Percentiles rank a stretch among this genome's conserved stretches.
Evolutionary conservation across 306 rosid species (phyloP).

Genomic region (Quercus rubra): DNA sequence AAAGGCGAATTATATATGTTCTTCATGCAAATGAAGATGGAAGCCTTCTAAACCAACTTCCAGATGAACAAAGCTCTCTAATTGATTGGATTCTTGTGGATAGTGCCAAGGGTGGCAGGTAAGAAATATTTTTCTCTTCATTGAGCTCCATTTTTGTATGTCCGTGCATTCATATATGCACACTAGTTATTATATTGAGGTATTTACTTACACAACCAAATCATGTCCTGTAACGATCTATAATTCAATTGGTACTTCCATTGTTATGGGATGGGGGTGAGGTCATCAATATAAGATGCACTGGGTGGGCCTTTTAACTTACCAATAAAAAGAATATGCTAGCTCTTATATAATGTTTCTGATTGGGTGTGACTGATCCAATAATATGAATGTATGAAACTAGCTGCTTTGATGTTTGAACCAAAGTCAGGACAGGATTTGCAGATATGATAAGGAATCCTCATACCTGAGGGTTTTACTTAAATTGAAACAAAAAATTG

Average conservation of each 20-base stretch:
- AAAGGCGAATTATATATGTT: slow-evolving; percentile 68
- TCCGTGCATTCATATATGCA: neutral
- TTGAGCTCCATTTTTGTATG: neutral
- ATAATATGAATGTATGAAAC: neutral
- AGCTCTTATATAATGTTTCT: neutral
- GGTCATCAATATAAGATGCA: too few species aligned
- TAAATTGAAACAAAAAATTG: neutral
- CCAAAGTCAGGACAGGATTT: neutral
- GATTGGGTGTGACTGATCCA: neutral
- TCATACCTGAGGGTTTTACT: neutral
- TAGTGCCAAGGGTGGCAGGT: slow-evolving; percentile 88
- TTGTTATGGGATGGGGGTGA: too few species aligned
- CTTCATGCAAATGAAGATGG: slow-evolving; percentile 84
- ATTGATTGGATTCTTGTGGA: slow-evolving; percentile 90
- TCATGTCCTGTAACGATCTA: neutral
- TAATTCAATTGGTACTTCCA: too few species aligned
- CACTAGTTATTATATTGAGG: neutral
- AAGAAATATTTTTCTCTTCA: slow-evolving; percentile 19
- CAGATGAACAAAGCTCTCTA: slow-evolving; percentile 56
- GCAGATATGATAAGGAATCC: neutral
- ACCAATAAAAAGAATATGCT: neutral
- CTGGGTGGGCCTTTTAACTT: too few species aligned
- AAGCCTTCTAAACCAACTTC: slow-evolving; percentile 53
- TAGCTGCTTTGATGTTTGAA: neutral
- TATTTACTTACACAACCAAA: neutral